Base-by-base conservation (phyloP, 176 grass and related monocot species). In the Secale cereale region DNA sequence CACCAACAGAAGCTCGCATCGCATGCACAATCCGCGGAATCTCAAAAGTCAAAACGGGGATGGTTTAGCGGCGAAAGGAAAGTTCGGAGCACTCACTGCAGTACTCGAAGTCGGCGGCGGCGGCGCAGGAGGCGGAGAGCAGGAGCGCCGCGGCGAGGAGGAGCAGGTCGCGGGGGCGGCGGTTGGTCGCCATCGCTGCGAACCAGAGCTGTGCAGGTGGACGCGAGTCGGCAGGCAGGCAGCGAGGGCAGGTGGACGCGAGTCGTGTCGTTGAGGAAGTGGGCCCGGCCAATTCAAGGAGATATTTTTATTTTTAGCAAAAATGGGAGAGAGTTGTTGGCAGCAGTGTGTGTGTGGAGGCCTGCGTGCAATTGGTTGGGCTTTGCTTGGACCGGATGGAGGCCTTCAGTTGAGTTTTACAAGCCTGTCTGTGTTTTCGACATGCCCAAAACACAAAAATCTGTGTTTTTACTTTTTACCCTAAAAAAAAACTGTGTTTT, bases 101-200 rank as follows among this genome's bases (percentile, higher is more conserved):
- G 81, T 91, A 89, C 30, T 89, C 65, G 26, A 91, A 71, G 23
- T 78, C 41, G 15, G 92, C 84, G 76, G 92, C 86, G 37, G 65
- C 11, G 71, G 72, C 22, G 29, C 46, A 22, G 22, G 66, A 66
- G 15, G 79, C 62, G 62, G 65, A 39, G 70, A 91, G 63, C 39
- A 90, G 33, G 28, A 91, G 29, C 40, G 72, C 79, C 19, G 56
- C 40, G 31, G 78, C 52, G 76, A 56, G 74, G 54, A 79, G 5
- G 82, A 83, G 19, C 78, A 81, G 76, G n/a, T 10, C 3, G 43
- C 16, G 41, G 71, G 15, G 73, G 54, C 12, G 62, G 52, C 31
- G 59, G 68, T 29, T 10, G 78, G 11, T 70, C 69, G 76, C 81
- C 91, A 87, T 87, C 35, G 81, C 40, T 60, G 78, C 37, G 70